A percentile compares a stretch with the other conserved stretches of the same genome.
Conservation (phyloP, 23 red algal genomes). For the Gracilariopsis chorda region DNA sequence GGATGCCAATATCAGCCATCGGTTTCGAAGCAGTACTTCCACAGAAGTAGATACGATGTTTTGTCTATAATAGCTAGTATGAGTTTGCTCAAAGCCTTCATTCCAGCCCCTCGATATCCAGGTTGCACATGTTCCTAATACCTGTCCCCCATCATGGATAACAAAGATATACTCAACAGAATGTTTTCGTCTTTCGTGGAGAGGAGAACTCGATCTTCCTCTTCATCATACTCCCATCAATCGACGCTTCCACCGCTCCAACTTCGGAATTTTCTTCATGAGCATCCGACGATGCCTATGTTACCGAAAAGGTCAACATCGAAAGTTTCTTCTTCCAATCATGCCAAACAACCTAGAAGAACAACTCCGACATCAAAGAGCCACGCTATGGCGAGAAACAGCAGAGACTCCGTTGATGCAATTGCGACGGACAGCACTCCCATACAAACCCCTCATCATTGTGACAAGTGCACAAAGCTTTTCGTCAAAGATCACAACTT, state of each 20-base stretch:
- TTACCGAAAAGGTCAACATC: background rate
- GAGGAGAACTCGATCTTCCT: background rate
- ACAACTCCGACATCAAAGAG: background rate
- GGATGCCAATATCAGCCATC: no score
- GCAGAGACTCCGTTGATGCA: background rate
- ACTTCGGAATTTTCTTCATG: slow-evolving; percentile 3
- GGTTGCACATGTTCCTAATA: no score
- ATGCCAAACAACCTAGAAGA: background rate
- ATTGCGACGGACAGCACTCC: slow-evolving; percentile 38
- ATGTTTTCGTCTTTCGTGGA: slow-evolving; percentile 54
- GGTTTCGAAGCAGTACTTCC: no score
- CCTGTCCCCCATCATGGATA: background rate
- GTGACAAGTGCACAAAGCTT: slow-evolving; percentile 53
- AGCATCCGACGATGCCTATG: background rate
- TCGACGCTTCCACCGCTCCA: slow-evolving; percentile 9
- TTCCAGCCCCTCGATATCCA: no score
- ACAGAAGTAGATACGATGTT: no score
- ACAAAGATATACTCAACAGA: slow-evolving; percentile 32
- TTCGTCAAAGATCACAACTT: slow-evolving; percentile 54
- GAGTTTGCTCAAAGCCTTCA: no score
- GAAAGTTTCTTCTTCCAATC: background rate
- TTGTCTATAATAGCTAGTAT: no score
- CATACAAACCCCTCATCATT: slow-evolving; percentile 16
- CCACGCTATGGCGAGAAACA: background rate
- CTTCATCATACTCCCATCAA: background rate